A percentile compares a stretch with the other conserved stretches of the same genome.
Conservation (phyloP, 345 rosid genomes). For the Ricinus communis region DNA sequence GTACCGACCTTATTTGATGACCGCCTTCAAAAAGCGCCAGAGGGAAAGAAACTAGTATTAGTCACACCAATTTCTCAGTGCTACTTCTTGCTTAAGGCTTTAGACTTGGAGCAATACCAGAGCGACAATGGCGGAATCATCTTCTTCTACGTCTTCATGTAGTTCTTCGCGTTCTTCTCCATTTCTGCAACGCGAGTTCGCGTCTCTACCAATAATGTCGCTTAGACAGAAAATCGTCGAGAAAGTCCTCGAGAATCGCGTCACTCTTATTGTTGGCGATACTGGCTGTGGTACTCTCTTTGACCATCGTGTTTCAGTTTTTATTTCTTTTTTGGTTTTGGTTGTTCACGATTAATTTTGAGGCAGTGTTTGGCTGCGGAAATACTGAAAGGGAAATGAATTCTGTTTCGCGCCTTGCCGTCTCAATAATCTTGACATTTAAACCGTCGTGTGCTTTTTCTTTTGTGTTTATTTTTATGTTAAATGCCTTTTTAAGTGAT, state of each 20-base stretch:
- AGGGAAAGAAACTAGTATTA: background rate
- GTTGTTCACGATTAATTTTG: background rate
- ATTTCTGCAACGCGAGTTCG: constrained; percentile 45
- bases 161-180: constrained; percentile 45
- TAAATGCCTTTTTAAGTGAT: too few species aligned
- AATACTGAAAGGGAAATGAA: background rate
- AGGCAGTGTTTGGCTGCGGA: background rate
- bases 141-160: constrained; percentile 54
- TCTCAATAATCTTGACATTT: too few species aligned
- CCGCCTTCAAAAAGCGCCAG: background rate
- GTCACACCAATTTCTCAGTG: too few species aligned
- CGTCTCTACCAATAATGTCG: constrained; percentile 68
- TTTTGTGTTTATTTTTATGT: too few species aligned
- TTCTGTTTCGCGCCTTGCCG: too few species aligned
- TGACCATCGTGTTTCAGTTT: background rate
- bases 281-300: constrained; percentile 77
- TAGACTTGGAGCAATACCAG: background rate
- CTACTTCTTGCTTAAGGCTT: too few species aligned
- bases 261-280: constrained; percentile 91
- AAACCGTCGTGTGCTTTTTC: too few species aligned
- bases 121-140: constrained; percentile 38
- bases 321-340: background rate
- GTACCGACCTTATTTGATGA: background rate
- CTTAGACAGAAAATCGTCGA: constrained; percentile 67
- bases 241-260: constrained; percentile 82